Evolutionary conservation across 768 basidiomycete species (phyloP).

Genomic region (Gloeopeniophorella convolvens): DNA sequence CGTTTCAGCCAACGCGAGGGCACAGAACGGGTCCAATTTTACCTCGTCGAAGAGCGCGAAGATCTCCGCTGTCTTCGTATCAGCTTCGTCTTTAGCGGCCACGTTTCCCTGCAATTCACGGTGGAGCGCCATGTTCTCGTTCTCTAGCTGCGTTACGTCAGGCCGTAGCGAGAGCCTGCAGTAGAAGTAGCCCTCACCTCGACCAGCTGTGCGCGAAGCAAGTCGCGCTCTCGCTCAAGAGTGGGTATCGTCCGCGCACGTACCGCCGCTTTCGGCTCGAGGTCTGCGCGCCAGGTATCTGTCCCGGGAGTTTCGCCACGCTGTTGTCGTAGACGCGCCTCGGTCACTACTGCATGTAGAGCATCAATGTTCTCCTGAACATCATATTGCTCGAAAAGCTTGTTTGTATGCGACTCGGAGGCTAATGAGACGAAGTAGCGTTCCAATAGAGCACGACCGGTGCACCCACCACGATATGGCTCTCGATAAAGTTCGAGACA

Average conservation of each 20-base stretch:
- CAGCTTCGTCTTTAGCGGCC: constrained; percentile 38
- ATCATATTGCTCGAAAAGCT: constrained; percentile 60
- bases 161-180: too few relatives aligned
- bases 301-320: constrained; percentile 36
- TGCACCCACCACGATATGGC: constrained; percentile 40
- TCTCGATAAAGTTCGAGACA: constrained; percentile 67
- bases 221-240: constrained; percentile 39
- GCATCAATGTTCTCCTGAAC: constrained; percentile 65
- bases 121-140: constrained; percentile 45
- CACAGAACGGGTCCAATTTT: too few relatives aligned
- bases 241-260: constrained; percentile 59
- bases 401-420: constrained; percentile 55
- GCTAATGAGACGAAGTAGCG: background rate
- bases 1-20: constrained; percentile 10
- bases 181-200: constrained; percentile 25
- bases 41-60: constrained; percentile 53
- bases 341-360: constrained; percentile 61
- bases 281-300: constrained; percentile 59
- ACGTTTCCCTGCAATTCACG: constrained; percentile 44
- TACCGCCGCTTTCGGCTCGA: constrained; percentile 57
- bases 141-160: constrained; percentile 53
- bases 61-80: constrained; percentile 39
- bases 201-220: constrained; percentile 32
- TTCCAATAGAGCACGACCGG: background rate
- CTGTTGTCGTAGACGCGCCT: constrained; percentile 51